Conservation (phyloP, 169 alveolate species). For the Babesia ovata region DNA sequence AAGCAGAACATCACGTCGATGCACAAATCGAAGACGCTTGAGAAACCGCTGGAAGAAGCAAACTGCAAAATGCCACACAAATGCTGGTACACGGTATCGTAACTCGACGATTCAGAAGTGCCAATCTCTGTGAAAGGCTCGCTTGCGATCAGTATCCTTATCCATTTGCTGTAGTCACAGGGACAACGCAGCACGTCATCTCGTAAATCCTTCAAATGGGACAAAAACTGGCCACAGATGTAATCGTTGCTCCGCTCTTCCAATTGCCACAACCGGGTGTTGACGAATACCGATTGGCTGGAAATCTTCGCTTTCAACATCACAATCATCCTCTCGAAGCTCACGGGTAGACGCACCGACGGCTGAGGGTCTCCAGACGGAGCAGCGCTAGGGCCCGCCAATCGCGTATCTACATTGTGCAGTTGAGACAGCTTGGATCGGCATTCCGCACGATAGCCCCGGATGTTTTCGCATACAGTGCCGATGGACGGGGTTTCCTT, state of each 20-base stretch:
- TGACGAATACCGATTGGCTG: neutral
- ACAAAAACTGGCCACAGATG: neutral
- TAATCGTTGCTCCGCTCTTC: conserved; percentile 8
- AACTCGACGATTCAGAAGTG: neutral
- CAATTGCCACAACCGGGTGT: conserved; percentile 15
- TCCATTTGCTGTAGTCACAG: conserved; percentile 56
- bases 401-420: conserved; percentile 1
- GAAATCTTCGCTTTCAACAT: conserved; percentile 6
- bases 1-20: conserved; percentile 59
- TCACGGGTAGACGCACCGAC: neutral
- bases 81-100: conserved; percentile 21
- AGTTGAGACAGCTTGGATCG: conserved; percentile 7
- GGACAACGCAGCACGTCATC: conserved; percentile 41
- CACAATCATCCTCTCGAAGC: conserved; percentile 21
- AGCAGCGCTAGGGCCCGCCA: neutral
- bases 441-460: conserved; percentile 16
- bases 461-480: conserved; percentile 13
- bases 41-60: conserved; percentile 11
- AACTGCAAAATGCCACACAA: conserved; percentile 23
- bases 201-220: conserved; percentile 26
- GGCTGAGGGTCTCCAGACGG: neutral
- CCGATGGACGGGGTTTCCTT: neutral
- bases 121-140: conserved; percentile 1
- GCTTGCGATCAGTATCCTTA: conserved; percentile 9
- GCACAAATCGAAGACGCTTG: conserved; percentile 13